These are phyloP conservation scores for Adansonia grandidieri DNA, from an alignment of 441 rosid genomes.

Conservation along the genomic window DNA sequence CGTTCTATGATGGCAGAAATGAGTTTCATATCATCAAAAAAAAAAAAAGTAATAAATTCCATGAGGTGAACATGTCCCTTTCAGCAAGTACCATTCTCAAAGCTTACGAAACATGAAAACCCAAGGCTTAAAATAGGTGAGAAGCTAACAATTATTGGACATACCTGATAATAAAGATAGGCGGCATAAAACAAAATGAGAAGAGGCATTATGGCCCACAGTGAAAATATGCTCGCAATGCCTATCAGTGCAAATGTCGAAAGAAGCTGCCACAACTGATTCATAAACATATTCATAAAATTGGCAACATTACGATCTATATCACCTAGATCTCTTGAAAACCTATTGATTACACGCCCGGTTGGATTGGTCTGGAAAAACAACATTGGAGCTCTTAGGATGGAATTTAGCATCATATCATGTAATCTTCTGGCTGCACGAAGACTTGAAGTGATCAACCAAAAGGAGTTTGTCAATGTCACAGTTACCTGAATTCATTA, in stretches of 20 bases:
- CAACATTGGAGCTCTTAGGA: constrained; percentile 93
- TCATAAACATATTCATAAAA: constrained; percentile 70
- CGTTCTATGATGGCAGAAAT: neutral
- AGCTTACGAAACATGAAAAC: neutral
- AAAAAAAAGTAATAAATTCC: neutral
- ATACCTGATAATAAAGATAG: constrained; percentile 95
- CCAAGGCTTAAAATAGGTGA: neutral
- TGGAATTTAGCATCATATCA: constrained; percentile 70
- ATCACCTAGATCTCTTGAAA: constrained; percentile 93
- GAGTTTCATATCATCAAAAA: neutral
- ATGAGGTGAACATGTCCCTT: neutral
- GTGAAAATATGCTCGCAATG: constrained; percentile 79
- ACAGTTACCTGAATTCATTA: constrained; percentile 68
- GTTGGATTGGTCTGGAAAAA: constrained; percentile 94
- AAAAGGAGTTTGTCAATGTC: constrained; percentile 77
- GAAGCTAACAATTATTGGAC: constrained; percentile 16
- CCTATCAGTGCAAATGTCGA: constrained; percentile 92
- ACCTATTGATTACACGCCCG: constrained; percentile 93
- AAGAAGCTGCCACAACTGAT: constrained; percentile 86
- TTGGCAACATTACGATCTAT: constrained; percentile 85
- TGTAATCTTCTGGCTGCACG: constrained; percentile 85
- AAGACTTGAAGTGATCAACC: constrained; percentile 90
- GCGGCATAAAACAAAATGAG: constrained; percentile 89
- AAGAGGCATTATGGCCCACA: constrained; percentile 99
- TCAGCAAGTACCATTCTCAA: constrained; percentile 3